phyloP scores from a whole-genome alignment of 2,329 filamentous ascomycete genomes.

The Nakataea oryzae region DNA sequence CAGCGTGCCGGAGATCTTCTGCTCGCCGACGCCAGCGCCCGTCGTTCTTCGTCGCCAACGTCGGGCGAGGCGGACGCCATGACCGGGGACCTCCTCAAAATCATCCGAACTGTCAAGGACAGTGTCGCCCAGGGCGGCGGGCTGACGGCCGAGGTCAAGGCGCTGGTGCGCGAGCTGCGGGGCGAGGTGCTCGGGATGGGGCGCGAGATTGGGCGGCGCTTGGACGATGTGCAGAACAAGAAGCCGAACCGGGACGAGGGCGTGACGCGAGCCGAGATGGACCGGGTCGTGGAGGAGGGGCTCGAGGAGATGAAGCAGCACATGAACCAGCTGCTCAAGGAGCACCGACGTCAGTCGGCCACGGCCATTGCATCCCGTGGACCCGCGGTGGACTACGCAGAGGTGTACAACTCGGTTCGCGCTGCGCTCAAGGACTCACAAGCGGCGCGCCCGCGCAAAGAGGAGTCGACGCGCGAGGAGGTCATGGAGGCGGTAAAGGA shows the following conservation, averaged over 20 bases:
- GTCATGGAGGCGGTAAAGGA: constrained; percentile 80
- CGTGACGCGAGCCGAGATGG: constrained; percentile 59
- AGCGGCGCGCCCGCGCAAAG: constrained; percentile 29
- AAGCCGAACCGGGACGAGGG: constrained; percentile 35
- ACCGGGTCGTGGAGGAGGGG: constrained; percentile 68
- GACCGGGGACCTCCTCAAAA: constrained; percentile 70
- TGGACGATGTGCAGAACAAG: constrained; percentile 56
- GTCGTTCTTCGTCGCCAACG: constrained; percentile 32
- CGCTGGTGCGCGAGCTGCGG: constrained; percentile 76
- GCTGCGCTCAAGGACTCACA: constrained; percentile 59
- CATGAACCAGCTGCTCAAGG: constrained; percentile 67
- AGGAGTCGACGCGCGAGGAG: constrained; percentile 63
- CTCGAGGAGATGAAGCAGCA: constrained; percentile 76
- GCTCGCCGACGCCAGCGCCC: constrained; percentile 28
- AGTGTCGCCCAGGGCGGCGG: constrained; percentile 82
- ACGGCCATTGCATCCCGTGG: constrained; percentile 52
- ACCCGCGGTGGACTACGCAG: constrained; percentile 61
- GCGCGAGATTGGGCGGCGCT: constrained; percentile 72
- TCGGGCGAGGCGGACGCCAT: constrained; percentile 44
- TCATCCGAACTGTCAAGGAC: constrained; percentile 81
- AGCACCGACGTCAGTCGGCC: constrained; percentile 60
- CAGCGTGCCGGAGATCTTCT: constrained; percentile 22
- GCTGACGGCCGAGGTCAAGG: constrained; percentile 86
- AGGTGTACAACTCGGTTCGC: constrained; percentile 78
- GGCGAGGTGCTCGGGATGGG: constrained; percentile 94